Base-by-base conservation (phyloP, 495 filamentous ascomycete species). In the Podospora comata region DNA sequence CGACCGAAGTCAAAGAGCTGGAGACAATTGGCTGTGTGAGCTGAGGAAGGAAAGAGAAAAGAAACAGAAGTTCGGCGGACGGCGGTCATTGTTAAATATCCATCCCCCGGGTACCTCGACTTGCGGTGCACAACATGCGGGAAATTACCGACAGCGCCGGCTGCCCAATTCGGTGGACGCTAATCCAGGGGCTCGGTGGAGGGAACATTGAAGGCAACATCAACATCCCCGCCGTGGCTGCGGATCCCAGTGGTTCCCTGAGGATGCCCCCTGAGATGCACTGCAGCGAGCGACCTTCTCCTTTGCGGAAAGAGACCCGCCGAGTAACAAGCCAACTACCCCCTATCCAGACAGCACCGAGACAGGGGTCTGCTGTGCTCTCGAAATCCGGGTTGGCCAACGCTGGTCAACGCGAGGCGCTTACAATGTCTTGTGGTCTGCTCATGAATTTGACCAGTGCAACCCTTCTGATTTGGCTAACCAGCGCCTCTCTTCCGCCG, bases 1-100 rank as follows among this genome's bases (percentile, higher is more conserved):
- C 83, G 83, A 85, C 85, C 83, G 81, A 86, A 83, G 84, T 83
- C 84, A 84, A 64, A 76, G 79, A 78, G 77, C 77, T 75, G 76
- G 73, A 77, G 78, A 78, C 75, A 74, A 79, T 77, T 82, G 85
- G 85, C 80, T 80, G 82, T 78, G 70, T 66, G 78, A 76, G 80
- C 77, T 81, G 77, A 80, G 71, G 81, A 79, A 72, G 79, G 76
- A 75, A 76, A 77, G 68, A 71, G 58, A 71, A 74, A 76, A 63
- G 67, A 68, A 71, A 57, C 64, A 48, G 68, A 66, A 70, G n/a
- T 34, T 77, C 74, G 69, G 57, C 55, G 67, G 76, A 73, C 57
- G 67, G 59, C 48, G 60, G 56, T 44, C 70, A 66, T 58, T 67
- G 64, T 76, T 79, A 79, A 77, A 79, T 79, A 79, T 54, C 62